Evolutionary conservation across 2,329 filamentous ascomycete genomes (phyloP).

Genomic region (Conoideocrella luteorostrata): DNA sequence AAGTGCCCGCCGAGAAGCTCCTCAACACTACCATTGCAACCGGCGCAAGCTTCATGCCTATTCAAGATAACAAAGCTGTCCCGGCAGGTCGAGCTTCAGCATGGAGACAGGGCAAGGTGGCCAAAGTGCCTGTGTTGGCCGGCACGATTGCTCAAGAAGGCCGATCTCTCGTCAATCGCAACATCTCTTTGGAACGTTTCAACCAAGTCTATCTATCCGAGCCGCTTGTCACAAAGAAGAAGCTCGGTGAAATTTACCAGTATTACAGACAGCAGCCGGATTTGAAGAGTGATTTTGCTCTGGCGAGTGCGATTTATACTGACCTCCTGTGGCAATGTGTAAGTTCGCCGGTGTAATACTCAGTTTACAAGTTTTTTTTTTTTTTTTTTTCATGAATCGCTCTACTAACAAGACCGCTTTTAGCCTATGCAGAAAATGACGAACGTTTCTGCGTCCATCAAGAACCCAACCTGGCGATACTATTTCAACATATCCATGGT

Average conservation of each 20-base stretch:
- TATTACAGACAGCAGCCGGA: conserved; percentile 12
- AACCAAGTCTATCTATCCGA: conserved; percentile 12
- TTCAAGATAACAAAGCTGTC: conserved; percentile 16
- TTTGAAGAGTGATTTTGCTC: conserved; percentile 17
- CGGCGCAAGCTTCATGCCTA: conserved; percentile 9
- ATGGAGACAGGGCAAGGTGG: conserved; percentile 14
- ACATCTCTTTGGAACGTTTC: conserved; percentile 16
- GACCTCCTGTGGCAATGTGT: conserved; percentile 22
- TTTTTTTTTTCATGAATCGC: background rate
- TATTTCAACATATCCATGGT: conserved; percentile 20
- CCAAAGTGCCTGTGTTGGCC: conserved; percentile 18
- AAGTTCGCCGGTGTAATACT: conserved; percentile 8
- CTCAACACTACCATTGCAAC: conserved; percentile 10
- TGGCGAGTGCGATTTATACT: conserved; percentile 19
- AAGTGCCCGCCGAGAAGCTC: conserved; percentile 11
- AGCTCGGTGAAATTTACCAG: conserved; percentile 12
- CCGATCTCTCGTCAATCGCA: conserved; percentile 15
- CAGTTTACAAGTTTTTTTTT: background rate
- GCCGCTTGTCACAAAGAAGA: conserved; percentile 8
- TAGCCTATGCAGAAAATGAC: conserved; percentile 20
- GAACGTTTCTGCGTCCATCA: conserved; percentile 13
- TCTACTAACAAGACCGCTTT: conserved; percentile 4
- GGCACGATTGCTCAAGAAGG: conserved; percentile 21
- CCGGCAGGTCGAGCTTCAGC: conserved; percentile 10
- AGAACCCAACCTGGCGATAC: conserved; percentile 20